A percentile compares a stretch with the other conserved stretches of the same genome.
These are phyloP conservation scores for Vinca major DNA, from an alignment of 305 asterid genomes.

Conservation along the genomic window DNA sequence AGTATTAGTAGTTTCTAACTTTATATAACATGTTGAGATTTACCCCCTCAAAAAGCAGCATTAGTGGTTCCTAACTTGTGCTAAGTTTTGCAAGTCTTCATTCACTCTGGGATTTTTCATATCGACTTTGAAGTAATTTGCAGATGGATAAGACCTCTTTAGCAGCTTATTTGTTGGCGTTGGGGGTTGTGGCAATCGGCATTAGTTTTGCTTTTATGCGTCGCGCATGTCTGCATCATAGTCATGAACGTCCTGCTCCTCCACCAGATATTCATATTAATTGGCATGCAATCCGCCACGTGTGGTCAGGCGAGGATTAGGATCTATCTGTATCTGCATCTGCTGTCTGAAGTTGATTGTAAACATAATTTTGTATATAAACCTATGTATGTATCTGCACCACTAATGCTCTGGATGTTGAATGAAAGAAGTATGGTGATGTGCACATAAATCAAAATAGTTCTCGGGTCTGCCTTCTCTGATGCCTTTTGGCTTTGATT, in stretches of 20 bases:
- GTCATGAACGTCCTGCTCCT: not conserved
- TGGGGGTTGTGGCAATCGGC: conserved; percentile 19
- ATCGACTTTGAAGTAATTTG: conserved; percentile 3
- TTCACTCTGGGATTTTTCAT: not conserved
- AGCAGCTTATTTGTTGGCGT: conserved; percentile 11
- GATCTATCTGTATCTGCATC: conserved; percentile 1
- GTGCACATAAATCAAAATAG: too few species aligned
- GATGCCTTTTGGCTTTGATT: too few species aligned
- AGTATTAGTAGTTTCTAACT: not conserved
- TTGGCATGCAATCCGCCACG: conserved; percentile 46
- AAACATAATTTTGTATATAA: not conserved
- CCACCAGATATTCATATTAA: conserved; percentile 17
- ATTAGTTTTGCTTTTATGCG: conserved; percentile 1
- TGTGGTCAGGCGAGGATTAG: conserved; percentile 33
- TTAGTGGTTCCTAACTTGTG: too few species aligned
- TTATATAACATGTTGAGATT: too few species aligned
- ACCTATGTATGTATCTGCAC: too few species aligned
- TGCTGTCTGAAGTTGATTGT: not conserved
- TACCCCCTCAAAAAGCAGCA: too few species aligned
- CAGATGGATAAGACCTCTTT: conserved; percentile 17
- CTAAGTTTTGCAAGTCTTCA: not conserved
- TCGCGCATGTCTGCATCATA: not conserved
- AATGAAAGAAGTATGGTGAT: too few species aligned
- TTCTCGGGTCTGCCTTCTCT: too few species aligned
- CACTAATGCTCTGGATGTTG: too few species aligned